Conservation (phyloP, 495 filamentous ascomycete genomes). For the Chaetomium fimeti region DNA sequence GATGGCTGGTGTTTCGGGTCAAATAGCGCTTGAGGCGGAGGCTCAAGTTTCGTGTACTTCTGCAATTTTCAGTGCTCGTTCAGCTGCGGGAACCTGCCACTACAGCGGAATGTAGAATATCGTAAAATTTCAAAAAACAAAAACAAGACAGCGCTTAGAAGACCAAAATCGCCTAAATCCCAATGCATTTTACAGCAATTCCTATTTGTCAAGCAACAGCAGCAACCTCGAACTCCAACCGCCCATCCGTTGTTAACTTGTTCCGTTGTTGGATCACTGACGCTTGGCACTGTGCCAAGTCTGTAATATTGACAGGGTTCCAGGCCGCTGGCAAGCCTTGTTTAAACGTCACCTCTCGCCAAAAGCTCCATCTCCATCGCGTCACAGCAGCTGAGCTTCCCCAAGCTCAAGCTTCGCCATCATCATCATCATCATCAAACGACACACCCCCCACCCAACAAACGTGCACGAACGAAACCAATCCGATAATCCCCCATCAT, state of each 20-base stretch:
- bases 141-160: too few species aligned
- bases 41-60: neutral
- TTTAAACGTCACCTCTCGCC: slow-evolving; percentile 24
- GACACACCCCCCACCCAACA: neutral
- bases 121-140: too few species aligned
- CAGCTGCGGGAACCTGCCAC: too few species aligned
- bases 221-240: too few species aligned
- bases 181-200: too few species aligned
- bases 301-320: slow-evolving; percentile 2
- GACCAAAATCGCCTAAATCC: too few species aligned
- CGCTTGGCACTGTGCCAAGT: slow-evolving; percentile 4
- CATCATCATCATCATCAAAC: neutral
- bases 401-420: slow-evolving; percentile 15
- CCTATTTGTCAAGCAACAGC: too few species aligned
- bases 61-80: too few species aligned
- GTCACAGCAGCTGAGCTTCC: slow-evolving; percentile 14
- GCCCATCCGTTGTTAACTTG: too few species aligned
- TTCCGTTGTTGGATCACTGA: neutral
- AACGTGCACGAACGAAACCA: neutral
- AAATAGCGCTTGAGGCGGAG: neutral
- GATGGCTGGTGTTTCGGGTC: neutral
- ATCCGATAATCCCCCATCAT: too few species aligned
- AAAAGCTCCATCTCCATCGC: slow-evolving; percentile 1
- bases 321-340: slow-evolving; percentile 12
- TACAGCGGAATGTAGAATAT: too few species aligned